Evolutionary conservation across 192 early-diverging fungal species (phyloP), one percentile per base, ranked within the genome.

Genomic region (Linnemannia zychae): DNA sequence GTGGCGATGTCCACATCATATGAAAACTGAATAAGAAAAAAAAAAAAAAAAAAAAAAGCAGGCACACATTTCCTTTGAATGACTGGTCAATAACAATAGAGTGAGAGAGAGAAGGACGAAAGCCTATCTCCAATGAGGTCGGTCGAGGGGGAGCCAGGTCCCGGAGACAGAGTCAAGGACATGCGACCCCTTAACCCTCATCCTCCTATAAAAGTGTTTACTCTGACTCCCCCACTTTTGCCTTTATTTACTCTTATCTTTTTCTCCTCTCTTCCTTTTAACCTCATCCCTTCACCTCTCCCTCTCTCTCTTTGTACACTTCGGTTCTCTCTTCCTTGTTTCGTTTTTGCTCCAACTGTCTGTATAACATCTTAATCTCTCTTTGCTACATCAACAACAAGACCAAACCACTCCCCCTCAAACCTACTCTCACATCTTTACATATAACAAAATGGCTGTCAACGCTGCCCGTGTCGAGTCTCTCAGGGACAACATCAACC

Each of bases 401-500:
- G 46, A 44, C 17, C 67, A 40, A 16, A n/a, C 11, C 38, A 22
- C 7, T 31, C 22, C 6, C n/a, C 38, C 37, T 69, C 36, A 46
- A 34, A 48, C 28, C 15, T 16, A 34, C 69, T 34, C n/a, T 46
- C 38, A 37, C 2, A 44, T 47, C 66, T 67, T 36, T 60, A 72
- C 53, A 76, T 46, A 77, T 22, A 67, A 24, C 50, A 17, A 68
- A 66, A 88, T 81, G 88, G 67, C 85, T 49, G 36, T 81, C 7
- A 78, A 89, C 46, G 80, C 80, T 72, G 90, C 90, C 76, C 88
- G 91, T 77, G 44, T 90, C 73, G 79, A 86, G 13, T 87, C 86
- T 67, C 74, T 91, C 65, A 78, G 73, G 44, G 87, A 89, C 34
- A 88, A 90, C 69, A 93, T 96, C 69, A 88, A 90, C 22, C 89